phyloP scores from a whole-genome alignment of 2,329 filamentous ascomycete species.

The Fusarium poae region DNA sequence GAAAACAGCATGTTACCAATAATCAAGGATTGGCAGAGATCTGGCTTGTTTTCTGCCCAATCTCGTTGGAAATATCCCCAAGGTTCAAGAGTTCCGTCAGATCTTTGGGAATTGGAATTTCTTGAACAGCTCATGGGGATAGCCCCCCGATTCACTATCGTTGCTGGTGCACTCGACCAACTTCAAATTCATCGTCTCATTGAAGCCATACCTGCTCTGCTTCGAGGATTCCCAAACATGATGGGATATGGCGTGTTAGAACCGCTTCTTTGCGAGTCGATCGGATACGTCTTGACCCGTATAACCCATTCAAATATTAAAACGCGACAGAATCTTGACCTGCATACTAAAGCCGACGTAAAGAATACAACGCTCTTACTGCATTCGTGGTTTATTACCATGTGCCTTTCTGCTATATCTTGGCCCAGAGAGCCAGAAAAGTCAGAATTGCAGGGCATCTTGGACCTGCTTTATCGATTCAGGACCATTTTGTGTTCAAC shows the following conservation, averaged over 20 bases:
- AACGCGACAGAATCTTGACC: not conserved
- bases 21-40: not conserved
- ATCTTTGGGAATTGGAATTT: not conserved
- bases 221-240: no score
- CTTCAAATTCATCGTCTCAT: not conserved
- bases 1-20: not conserved
- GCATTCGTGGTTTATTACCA: not conserved
- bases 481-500: not conserved
- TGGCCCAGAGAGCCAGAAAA: fast-evolving
- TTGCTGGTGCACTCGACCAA: not conserved
- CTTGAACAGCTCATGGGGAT: fast-evolving
- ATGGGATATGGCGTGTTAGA: no score
- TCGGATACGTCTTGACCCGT: not conserved
- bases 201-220: not conserved
- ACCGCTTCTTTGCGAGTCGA: no score
- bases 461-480: not conserved
- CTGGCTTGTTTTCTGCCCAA: not conserved
- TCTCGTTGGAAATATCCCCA: not conserved
- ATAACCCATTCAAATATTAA: not conserved
- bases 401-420: not conserved
- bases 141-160: not conserved
- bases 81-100: not conserved
- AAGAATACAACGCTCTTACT: not conserved
- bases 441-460: not conserved
- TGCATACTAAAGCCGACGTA: not conserved